Base-by-base conservation (phyloP, 2,329 filamentous ascomycete genomes). In the Penicillium verrucosum region DNA sequence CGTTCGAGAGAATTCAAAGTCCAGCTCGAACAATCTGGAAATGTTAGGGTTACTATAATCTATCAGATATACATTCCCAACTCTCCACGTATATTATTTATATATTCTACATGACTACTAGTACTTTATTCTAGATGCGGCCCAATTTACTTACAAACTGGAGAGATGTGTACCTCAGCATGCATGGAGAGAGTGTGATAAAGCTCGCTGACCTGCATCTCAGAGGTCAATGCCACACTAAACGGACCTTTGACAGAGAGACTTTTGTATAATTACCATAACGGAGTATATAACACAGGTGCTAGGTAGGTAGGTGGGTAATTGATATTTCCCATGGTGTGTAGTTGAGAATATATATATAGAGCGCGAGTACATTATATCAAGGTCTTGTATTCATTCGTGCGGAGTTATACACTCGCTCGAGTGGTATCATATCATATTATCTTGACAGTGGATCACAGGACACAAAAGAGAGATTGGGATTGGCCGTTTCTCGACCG, bases 381-480 rank as follows among this genome's bases (percentile, higher is more conserved):
- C 21, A 30, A 11, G 10, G 43, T 42, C 27, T 29, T 40, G 40
- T 41, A 52, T 46, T 36, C 32, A 36, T 45, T 37, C 43, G 16
- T 16, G n/a, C 5, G n/a, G 48, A 52, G 54, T 34, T 46, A 51
- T 50, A 55, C 45, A 45, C 32, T 49, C 32, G 51, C 30, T 25
- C 32, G n/a, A 34, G 43, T 60, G 56, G 58, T 60, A 60, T 60
- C 51, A 57, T 58, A 58, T 60, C 47, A 51, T 58, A 44, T 37
- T 38, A 56, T 58, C 40, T 50, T 41, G 44, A 55, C 44, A 40
- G 27, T 40, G 34, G 34, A 50, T 42, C 38, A 14, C 10, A 25
- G 27, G 32, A 29, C 18, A 36, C 27, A 29, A 16, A 41, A 36
- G 29, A 21, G 14, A 44, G 23, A 29, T 34, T n/a, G 9, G 29